Conservation (phyloP, 768 basidiomycete genomes). For the Fomitopsis serialis region DNA sequence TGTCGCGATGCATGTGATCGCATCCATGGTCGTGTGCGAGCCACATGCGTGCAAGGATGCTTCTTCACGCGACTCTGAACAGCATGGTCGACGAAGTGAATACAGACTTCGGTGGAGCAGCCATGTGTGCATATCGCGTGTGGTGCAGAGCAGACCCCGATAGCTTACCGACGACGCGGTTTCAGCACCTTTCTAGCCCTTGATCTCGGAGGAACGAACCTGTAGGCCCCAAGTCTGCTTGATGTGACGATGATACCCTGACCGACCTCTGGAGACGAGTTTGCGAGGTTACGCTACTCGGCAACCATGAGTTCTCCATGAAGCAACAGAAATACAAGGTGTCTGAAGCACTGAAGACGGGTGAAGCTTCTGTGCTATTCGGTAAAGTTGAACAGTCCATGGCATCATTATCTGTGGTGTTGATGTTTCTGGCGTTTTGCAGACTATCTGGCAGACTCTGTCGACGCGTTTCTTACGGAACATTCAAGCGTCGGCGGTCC, state of each 20-base stretch:
- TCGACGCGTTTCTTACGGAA: constrained; percentile 89
- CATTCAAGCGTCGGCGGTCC: constrained; percentile 10
- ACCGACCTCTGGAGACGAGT: constrained; percentile 61
- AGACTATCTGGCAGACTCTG: constrained; percentile 98
- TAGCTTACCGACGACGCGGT: background rate
- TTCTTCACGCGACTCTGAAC: no score
- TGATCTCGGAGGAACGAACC: constrained; percentile 95
- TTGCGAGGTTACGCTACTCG: constrained; percentile 89
- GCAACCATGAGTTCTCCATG: constrained; percentile 83
- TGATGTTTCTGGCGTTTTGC: background rate
- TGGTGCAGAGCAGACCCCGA: background rate
- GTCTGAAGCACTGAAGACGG: constrained; percentile 88
- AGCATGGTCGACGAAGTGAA: no score
- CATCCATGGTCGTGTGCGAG: background rate
- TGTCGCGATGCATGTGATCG: background rate
- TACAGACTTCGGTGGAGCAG: no score
- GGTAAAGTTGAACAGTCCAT: constrained; percentile 39
- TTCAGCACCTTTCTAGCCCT: constrained; percentile 89
- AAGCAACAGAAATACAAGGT: constrained; percentile 97
- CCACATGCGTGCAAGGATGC: background rate
- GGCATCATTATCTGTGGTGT: background rate
- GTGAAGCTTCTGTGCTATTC: constrained; percentile 83
- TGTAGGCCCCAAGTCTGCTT: constrained; percentile 48
- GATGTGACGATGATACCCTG: constrained; percentile 4
- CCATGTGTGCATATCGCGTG: no score